Percentiles rank a stretch among this genome's conserved stretches.
phyloP scores from a whole-genome alignment of 2,329 filamentous ascomycete species.

The Colletotrichum sp. region DNA sequence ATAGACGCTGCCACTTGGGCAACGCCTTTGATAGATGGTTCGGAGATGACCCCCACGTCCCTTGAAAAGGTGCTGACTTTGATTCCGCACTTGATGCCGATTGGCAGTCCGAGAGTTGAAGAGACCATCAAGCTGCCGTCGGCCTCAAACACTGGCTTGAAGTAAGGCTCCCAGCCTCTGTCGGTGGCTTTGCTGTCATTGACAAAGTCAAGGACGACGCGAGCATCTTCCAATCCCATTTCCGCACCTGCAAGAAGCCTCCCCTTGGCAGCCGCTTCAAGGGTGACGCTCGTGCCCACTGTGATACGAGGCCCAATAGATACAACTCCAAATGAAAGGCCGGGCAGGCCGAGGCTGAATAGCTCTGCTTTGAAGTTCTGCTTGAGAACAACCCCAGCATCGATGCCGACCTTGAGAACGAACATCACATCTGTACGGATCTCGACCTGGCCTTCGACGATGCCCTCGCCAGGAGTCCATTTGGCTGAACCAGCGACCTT shows the following conservation, averaged over 20 bases:
- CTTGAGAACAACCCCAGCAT: conserved; percentile 27
- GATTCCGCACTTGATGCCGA: conserved; percentile 29
- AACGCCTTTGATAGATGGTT: conserved; percentile 30
- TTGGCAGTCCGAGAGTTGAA: conserved; percentile 31
- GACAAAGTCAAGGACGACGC: conserved; percentile 19
- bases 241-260: conserved; percentile 33
- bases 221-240: conserved; percentile 29
- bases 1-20: conserved; percentile 25
- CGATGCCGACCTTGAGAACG: conserved; percentile 33
- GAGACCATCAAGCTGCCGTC: conserved; percentile 28
- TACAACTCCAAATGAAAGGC: conserved; percentile 29
- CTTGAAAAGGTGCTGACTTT: conserved; percentile 25
- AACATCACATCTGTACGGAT: conserved; percentile 27
- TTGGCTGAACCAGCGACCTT: conserved; percentile 21
- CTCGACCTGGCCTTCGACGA: conserved; percentile 29
- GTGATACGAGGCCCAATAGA: not conserved
- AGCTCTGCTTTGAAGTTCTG: conserved; percentile 26
- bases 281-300: conserved; percentile 24
- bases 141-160: conserved; percentile 33
- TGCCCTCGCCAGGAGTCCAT: conserved; percentile 28
- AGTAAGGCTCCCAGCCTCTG: conserved; percentile 30
- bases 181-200: conserved; percentile 22
- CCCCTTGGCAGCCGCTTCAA: conserved; percentile 29
- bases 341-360: conserved; percentile 28
- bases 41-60: conserved; percentile 27